phyloP scores from a whole-genome alignment of 495 filamentous ascomycete genomes.

The Glonium stellatum region DNA sequence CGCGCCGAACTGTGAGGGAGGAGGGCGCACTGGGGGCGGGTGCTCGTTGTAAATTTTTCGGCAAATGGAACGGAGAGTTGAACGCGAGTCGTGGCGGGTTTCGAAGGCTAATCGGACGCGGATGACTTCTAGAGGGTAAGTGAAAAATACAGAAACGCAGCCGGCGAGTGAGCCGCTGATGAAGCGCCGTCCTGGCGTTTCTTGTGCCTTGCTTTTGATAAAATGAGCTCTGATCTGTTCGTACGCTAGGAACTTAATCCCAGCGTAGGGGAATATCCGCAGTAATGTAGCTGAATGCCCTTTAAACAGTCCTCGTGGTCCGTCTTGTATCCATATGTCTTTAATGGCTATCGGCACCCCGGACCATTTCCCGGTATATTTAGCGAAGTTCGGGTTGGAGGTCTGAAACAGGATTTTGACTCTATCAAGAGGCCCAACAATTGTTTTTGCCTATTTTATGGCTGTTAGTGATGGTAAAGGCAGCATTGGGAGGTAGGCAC shows the following conservation, averaged over 20 bases:
- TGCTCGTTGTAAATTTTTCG: constrained; percentile 77
- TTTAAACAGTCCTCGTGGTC: constrained; percentile 70
- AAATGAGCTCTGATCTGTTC: constrained; percentile 79
- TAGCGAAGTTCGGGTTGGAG: constrained; percentile 84
- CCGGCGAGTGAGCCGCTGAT: constrained; percentile 75
- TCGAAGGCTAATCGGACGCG: constrained; percentile 91
- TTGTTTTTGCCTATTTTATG: constrained; percentile 71
- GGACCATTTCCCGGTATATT: constrained; percentile 82
- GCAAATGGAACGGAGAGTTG: constrained; percentile 64
- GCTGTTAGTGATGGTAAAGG: constrained; percentile 1
- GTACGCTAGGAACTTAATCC: constrained; percentile 95
- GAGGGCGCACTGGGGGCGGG: constrained; percentile 30
- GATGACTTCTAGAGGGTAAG: constrained; percentile 89
- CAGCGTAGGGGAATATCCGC: constrained; percentile 94
- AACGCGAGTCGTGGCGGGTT: constrained; percentile 61
- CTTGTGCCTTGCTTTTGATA: constrained; percentile 62
- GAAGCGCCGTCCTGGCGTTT: constrained; percentile 73
- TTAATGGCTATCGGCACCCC: constrained; percentile 70
- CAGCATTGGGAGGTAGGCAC: constrained; percentile 40
- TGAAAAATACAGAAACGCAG: constrained; percentile 85
- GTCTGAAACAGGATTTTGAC: constrained; percentile 99
- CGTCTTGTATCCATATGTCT: constrained; percentile 73
- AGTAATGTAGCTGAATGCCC: constrained; percentile 92
- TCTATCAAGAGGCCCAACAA: constrained; percentile 91
- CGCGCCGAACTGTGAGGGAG: constrained; percentile 17